These are phyloP conservation scores for Aspergillus sp. DNA, from an alignment of 2,329 filamentous ascomycete species.

Conservation along the genomic window DNA sequence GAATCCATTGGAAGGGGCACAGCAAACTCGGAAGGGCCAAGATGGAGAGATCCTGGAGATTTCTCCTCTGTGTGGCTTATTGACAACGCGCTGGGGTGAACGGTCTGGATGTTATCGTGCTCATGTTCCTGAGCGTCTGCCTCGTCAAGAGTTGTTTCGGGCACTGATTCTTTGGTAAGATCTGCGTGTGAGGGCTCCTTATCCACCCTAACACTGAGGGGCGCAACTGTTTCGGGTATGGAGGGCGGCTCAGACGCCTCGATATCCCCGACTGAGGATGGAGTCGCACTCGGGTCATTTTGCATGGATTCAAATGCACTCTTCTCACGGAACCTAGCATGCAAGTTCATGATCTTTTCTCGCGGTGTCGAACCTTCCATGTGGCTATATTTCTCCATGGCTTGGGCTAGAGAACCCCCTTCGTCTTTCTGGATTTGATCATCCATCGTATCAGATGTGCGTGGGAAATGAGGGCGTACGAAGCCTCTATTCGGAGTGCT, in stretches of 20 bases:
- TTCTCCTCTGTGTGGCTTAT: conserved; percentile 25
- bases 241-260: conserved; percentile 31
- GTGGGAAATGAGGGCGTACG: not conserved
- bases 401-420: conserved; percentile 18
- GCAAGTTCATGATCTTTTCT: conserved; percentile 33
- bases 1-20: conserved; percentile 46
- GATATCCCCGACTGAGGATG: conserved; percentile 44
- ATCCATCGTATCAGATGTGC: conserved; percentile 19
- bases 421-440: conserved; percentile 14
- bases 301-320: conserved; percentile 17
- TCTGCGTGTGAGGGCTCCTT: conserved; percentile 26
- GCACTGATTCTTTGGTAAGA: conserved; percentile 20
- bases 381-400: conserved; percentile 28
- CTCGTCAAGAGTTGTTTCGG: conserved; percentile 28
- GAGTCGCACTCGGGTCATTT: conserved; percentile 34
- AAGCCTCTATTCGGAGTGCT: not conserved
- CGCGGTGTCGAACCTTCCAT: conserved; percentile 28
- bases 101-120: conserved; percentile 37
- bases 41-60: conserved; percentile 32
- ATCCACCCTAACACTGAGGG: conserved; percentile 39
- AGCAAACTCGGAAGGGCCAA: conserved; percentile 42
- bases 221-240: conserved; percentile 30
- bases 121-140: conserved; percentile 20
- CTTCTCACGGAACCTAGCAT: conserved; percentile 29
- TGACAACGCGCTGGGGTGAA: conserved; percentile 38